These are phyloP conservation scores for Tulasnella sp. DNA, from an alignment of 768 basidiomycete species.

Conservation along the genomic window DNA sequence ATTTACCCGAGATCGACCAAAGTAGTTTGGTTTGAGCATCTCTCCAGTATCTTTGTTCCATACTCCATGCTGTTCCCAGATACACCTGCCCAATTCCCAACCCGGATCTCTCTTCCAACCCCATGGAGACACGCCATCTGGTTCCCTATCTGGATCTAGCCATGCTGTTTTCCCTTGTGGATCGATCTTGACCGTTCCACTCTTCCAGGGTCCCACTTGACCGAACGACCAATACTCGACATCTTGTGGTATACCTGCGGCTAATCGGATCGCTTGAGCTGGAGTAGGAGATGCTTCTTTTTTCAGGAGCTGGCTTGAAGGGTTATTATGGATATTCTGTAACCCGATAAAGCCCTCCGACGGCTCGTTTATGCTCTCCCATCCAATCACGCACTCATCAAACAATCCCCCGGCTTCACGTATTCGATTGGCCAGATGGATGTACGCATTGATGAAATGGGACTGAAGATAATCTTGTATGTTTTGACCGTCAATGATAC, in stretches of 20 bases:
- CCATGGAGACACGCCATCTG: slow-evolving; percentile 54
- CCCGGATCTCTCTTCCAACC: slow-evolving; percentile 64
- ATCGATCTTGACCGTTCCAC: slow-evolving; percentile 68
- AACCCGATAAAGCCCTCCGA: slow-evolving; percentile 69
- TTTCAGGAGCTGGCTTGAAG: slow-evolving; percentile 56
- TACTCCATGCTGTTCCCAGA: slow-evolving; percentile 78
- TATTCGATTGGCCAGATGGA: slow-evolving; percentile 20
- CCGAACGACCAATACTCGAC: slow-evolving; percentile 77
- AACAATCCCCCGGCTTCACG: slow-evolving; percentile 9
- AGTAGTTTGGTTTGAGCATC: slow-evolving; percentile 67
- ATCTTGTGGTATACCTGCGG: slow-evolving; percentile 73
- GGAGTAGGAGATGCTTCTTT: slow-evolving; percentile 83
- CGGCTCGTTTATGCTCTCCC: slow-evolving; percentile 96
- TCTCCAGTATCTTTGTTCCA: slow-evolving; percentile 65
- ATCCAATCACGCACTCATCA: slow-evolving; percentile 85
- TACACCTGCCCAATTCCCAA: slow-evolving; percentile 66
- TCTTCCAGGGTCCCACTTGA: slow-evolving; percentile 50
- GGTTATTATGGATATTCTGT: slow-evolving; percentile 50
- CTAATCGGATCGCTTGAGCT: slow-evolving; percentile 68
- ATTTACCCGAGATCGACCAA: slow-evolving; percentile 34
- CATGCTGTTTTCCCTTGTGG: slow-evolving; percentile 71
- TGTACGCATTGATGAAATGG: slow-evolving; percentile 20
- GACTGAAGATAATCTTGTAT: slow-evolving; percentile 28
- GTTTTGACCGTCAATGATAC: slow-evolving; percentile 32
- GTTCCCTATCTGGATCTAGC: slow-evolving; percentile 40